Base-by-base conservation (phyloP, 2,329 filamentous ascomycete species). In the Fusarium falciforme region DNA sequence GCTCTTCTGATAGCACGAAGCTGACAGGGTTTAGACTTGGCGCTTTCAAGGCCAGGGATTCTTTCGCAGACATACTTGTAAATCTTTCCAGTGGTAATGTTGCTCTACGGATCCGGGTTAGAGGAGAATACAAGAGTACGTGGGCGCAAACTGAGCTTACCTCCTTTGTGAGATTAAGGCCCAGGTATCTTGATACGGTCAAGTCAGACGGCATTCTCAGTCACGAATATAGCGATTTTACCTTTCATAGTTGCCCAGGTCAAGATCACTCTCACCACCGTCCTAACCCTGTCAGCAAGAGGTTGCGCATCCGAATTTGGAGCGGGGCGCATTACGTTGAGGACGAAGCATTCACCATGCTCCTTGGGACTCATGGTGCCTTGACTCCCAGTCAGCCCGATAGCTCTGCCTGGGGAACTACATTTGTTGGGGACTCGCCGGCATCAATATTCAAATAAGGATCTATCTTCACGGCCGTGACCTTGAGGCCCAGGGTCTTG, bases 21-120 rank as follows among this genome's bases (percentile, higher is more conserved):
- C 67, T 54, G 47, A 54, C 47, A 54, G 11, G 47, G 47, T 54
- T 54, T 54, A 54, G 47, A 20, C 47, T 54, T 54, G 47, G 47
- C 47, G 17, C 27, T 14, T 25, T 31, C 17, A 54, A 31, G 25
- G 35, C 5, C 38, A 14, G n/a, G 54, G 22, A 52, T 42, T 64
- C 89, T 87, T 80, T 92, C 88, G 78, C 98, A 95, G 63, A 98
- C 95, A 78, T 93, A 91, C 80, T 94, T 89, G 85, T 98, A 98
- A 77, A 98, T 94, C 87, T 98, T 98, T 80, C 96, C 96, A 7
- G 96, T 98, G 5, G 96, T 99, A 84, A 99, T 97, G 84, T 98
- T 98, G 87, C 96, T 94, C 77, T 98, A 54, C 47, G 47, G 27
- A 31, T 31, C 47, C 95, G 71, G 92, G 88, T 94, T 70, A 98